A percentile compares a stretch with the other conserved stretches of the same genome.
Evolutionary conservation across 179 eudicot genomes (phyloP).

Genomic region (Silene vulgaris): DNA sequence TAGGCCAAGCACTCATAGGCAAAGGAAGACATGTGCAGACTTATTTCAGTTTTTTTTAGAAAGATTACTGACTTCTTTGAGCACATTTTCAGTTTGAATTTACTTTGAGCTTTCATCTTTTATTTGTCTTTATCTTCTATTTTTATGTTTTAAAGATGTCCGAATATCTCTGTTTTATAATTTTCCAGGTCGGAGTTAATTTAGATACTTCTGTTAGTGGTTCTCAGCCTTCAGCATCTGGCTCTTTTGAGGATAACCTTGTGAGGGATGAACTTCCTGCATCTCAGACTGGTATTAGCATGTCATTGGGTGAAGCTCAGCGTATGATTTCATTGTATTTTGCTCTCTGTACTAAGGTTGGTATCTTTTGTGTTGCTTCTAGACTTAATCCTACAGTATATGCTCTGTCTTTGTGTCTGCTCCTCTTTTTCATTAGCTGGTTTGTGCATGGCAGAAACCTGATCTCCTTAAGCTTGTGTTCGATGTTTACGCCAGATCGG

Average conservation of each 20-base stretch:
- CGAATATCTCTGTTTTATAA: background rate
- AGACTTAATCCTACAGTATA: background rate
- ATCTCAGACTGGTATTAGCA: conserved; percentile 38
- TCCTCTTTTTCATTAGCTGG: background rate
- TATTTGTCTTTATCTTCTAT: background rate
- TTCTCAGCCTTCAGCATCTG: conserved; percentile 57
- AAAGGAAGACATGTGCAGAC: background rate
- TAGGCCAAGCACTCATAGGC: background rate
- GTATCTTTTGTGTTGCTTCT: conserved; percentile 13
- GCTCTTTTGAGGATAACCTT: conserved; percentile 39
- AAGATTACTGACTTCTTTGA: background rate
- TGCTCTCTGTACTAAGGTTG: conserved; percentile 86
- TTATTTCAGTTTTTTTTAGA: background rate
- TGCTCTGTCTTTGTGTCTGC: background rate
- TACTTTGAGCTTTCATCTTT: background rate
- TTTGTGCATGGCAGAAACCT: conserved; percentile 55
- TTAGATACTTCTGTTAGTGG: conserved; percentile 69
- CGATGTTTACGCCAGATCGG: conserved; percentile 57
- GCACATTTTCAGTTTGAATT: conserved; percentile 1
- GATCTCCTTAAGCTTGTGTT: conserved; percentile 76
- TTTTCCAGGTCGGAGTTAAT: conserved; percentile 47
- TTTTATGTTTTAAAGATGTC: background rate
- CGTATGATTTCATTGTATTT: conserved; percentile 77
- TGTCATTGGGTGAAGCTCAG: conserved; percentile 69
- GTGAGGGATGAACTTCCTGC: conserved; percentile 37